Evolutionary conservation across 192 early-diverging fungal genomes (phyloP).

Genomic region (Gaertneriomyces sp.): DNA sequence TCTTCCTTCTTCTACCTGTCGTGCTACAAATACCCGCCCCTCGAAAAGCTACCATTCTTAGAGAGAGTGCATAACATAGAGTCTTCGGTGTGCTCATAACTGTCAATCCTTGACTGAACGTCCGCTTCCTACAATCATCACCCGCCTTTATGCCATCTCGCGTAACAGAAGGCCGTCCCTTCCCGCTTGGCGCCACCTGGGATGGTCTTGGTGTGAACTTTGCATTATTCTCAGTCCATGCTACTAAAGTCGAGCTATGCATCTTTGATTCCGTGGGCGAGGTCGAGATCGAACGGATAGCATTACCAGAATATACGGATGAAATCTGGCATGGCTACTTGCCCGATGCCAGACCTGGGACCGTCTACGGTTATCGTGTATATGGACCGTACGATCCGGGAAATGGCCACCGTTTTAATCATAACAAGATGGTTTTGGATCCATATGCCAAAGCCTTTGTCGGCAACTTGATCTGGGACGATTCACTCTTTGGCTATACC

Average conservation of each 20-base stretch:
- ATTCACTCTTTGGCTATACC: conserved; percentile 23
- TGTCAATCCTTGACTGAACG: too few species aligned
- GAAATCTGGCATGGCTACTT: conserved; percentile 29
- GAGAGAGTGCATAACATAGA: too few species aligned
- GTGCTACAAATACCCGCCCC: too few species aligned
- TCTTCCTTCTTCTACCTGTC: too few species aligned
- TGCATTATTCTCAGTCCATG: conserved; percentile 29
- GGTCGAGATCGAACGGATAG: conserved; percentile 23
- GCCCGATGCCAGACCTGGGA: conserved; percentile 24
- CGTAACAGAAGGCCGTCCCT: conserved; percentile 19
- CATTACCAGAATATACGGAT: conserved; percentile 28
- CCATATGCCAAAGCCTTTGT: conserved; percentile 27
- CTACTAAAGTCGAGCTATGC: conserved; percentile 29
- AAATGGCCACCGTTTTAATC: conserved; percentile 27
- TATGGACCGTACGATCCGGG: conserved; percentile 25
- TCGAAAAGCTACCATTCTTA: too few species aligned
- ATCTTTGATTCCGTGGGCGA: conserved; percentile 17
- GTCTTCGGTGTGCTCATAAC: too few species aligned
- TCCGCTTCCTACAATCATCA: not conserved
- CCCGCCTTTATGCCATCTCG: conserved; percentile 3
- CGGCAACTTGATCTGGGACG: conserved; percentile 23
- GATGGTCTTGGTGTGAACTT: conserved; percentile 31
- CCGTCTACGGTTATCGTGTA: conserved; percentile 27
- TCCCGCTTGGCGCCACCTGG: conserved; percentile 27
- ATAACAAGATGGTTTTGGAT: conserved; percentile 25